These are phyloP conservation scores for Phellopilus nigrolimitatus DNA, from an alignment of 1,284 basidiomycete genomes.

Conservation along the genomic window DNA sequence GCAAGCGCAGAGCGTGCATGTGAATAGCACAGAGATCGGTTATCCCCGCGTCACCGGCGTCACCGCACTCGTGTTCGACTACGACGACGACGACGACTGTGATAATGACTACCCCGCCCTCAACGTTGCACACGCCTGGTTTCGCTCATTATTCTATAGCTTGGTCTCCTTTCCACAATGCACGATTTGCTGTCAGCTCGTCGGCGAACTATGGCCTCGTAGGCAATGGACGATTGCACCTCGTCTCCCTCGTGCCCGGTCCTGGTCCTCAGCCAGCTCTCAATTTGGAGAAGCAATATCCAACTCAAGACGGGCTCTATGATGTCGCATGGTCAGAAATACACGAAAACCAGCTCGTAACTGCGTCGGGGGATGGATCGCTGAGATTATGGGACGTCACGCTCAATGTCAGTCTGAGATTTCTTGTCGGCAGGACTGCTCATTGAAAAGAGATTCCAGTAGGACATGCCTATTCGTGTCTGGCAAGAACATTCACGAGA, in stretches of 20 bases:
- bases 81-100: too few relatives aligned
- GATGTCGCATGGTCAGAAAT: conserved; percentile 91
- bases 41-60: too few relatives aligned
- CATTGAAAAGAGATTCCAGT: conserved; percentile 30
- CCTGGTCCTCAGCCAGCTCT: conserved; percentile 42
- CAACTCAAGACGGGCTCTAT: conserved; percentile 92
- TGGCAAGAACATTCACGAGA: conserved; percentile 95
- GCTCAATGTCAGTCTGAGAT: conserved; percentile 55
- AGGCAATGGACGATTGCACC: conserved; percentile 85
- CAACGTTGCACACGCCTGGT: conserved; percentile 64
- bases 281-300: conserved; percentile 71
- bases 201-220: conserved; percentile 94
- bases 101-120: conserved; percentile 34
- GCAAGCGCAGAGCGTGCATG: too few relatives aligned
- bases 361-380: conserved; percentile 88
- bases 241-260: conserved; percentile 51
- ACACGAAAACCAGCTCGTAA: conserved; percentile 91
- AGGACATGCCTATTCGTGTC: conserved; percentile 84
- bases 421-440: conserved; percentile 21
- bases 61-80: too few relatives aligned
- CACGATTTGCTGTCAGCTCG: conserved; percentile 80
- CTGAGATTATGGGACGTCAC: conserved; percentile 90
- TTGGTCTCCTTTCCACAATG: conserved; percentile 91
- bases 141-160: conserved; percentile 87
- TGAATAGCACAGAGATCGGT: too few relatives aligned